A percentile compares a stretch with the other conserved stretches of the same genome.
These are phyloP conservation scores for Chrysosporium keratinophilum DNA, from an alignment of 2,329 filamentous ascomycete genomes.

Conservation along the genomic window DNA sequence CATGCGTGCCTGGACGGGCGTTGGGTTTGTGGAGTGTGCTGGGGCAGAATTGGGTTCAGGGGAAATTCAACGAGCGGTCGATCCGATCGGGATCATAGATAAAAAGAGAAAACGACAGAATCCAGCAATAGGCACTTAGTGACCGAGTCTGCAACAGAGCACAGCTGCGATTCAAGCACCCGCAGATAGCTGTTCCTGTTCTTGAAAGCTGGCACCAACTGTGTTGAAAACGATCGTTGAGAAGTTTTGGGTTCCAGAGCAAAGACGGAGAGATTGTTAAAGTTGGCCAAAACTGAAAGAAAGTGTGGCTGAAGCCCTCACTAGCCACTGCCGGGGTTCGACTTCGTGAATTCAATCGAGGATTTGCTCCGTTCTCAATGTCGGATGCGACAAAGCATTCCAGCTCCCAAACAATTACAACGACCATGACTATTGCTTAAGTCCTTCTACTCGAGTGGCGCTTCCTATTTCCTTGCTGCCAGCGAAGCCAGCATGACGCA, in stretches of 20 bases:
- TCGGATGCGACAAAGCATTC: too few species aligned
- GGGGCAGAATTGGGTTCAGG: not conserved
- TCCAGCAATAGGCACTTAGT: not conserved
- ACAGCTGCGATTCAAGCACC: not conserved
- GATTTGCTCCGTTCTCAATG: too few species aligned
- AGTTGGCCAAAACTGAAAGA: not conserved
- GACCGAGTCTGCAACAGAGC: not conserved
- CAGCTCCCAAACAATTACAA: too few species aligned
- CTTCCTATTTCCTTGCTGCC: not conserved
- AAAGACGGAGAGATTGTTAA: not conserved
- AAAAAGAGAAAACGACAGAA: not conserved
- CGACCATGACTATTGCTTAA: not conserved
- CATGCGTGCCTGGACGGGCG: conserved; percentile 35
- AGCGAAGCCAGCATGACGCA: conserved; percentile 6
- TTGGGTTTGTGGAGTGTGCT: conserved; percentile 16
- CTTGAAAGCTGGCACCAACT: not conserved
- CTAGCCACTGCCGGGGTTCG: not conserved
- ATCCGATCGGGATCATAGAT: conserved; percentile 1
- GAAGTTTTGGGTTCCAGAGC: not conserved
- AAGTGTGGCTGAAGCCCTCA: not conserved
- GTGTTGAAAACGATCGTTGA: not conserved
- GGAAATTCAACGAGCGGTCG: conserved; percentile 12
- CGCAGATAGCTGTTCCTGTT: not conserved
- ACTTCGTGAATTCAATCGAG: too few species aligned
- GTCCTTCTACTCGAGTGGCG: too few species aligned